Conservation (phyloP, 1,139 yeast genomes). For the Suhomyces chickasaworum region DNA sequence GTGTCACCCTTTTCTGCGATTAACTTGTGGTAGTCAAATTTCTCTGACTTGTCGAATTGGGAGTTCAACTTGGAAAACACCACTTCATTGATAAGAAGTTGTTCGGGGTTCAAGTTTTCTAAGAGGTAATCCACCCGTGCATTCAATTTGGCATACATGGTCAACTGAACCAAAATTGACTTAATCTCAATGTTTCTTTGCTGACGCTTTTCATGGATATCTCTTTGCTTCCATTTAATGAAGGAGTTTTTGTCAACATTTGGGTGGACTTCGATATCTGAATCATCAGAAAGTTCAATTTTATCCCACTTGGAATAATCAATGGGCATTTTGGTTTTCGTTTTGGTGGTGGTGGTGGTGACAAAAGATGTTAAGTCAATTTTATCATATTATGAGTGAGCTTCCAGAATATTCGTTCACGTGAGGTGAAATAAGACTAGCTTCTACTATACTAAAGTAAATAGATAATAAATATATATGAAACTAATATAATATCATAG, state of each 20-base stretch:
- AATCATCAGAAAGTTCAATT: conserved; percentile 91
- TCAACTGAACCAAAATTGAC: conserved; percentile 67
- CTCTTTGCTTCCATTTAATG: conserved; percentile 95
- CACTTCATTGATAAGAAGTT: conserved; percentile 39
- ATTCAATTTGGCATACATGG: conserved; percentile 77
- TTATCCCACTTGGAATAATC: conserved; percentile 99
- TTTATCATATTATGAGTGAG: neutral
- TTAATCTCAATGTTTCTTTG: conserved; percentile 77
- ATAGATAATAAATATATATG: no score
- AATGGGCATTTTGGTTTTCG: conserved; percentile 68
- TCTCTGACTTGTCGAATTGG: conserved; percentile 61
- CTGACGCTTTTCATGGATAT: conserved; percentile 89
- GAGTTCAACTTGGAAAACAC: conserved; percentile 48
- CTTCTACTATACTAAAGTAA: no score
- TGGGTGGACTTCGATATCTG: conserved; percentile 96
- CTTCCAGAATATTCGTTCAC: conserved; percentile 12
- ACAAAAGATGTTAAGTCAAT: neutral
- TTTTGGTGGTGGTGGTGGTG: no score
- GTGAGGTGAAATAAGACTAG: no score
- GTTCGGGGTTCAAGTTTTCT: conserved; percentile 37
- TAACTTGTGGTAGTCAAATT: conserved; percentile 45
- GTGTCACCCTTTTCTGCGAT: conserved; percentile 37
- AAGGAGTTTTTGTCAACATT: conserved; percentile 94
- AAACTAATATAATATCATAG: no score
- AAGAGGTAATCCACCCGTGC: conserved; percentile 69